phyloP scores from a whole-genome alignment of 2,329 filamentous ascomycete genomes.

The Trichoderma atroviride region DNA sequence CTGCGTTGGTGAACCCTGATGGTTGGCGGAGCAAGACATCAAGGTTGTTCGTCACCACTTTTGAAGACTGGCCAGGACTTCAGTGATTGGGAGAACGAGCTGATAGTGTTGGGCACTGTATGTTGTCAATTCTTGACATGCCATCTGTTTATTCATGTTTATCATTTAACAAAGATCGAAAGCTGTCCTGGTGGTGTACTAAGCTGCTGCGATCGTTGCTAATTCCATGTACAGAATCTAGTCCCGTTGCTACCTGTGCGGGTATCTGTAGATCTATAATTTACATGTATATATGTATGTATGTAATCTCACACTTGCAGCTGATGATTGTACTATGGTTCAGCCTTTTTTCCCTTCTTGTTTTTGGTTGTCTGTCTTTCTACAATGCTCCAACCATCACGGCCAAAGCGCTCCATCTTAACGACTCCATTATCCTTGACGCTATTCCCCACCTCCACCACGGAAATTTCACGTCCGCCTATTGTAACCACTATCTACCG shows the following conservation, averaged over 20 bases:
- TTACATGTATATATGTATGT: too few species aligned
- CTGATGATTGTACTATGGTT: fast-evolving
- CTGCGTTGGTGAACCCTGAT: slow-evolving; percentile 15
- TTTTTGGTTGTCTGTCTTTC: not conserved
- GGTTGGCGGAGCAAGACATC: slow-evolving; percentile 7
- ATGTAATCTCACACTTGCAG: not conserved
- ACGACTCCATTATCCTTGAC: slow-evolving; percentile 4
- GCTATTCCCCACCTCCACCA: slow-evolving; percentile 2
- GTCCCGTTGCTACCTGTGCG: too few species aligned
- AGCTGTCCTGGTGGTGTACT: not conserved
- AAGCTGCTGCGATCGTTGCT: not conserved
- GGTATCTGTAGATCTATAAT: too few species aligned
- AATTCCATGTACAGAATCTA: not conserved
- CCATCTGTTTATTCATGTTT: not conserved
- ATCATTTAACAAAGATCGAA: not conserved
- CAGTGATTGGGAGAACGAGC: not conserved
- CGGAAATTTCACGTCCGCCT: not conserved
- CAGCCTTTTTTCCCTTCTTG: not conserved
- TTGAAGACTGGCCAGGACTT: not conserved
- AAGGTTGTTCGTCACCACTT: not conserved
- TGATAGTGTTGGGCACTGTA: not conserved
- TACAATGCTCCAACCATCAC: not conserved
- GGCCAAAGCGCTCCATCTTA: not conserved
- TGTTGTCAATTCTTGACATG: not conserved
- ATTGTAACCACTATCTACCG: not conserved